Conservation (phyloP, 495 filamentous ascomycete genomes). For the Penicillium fimorum region DNA sequence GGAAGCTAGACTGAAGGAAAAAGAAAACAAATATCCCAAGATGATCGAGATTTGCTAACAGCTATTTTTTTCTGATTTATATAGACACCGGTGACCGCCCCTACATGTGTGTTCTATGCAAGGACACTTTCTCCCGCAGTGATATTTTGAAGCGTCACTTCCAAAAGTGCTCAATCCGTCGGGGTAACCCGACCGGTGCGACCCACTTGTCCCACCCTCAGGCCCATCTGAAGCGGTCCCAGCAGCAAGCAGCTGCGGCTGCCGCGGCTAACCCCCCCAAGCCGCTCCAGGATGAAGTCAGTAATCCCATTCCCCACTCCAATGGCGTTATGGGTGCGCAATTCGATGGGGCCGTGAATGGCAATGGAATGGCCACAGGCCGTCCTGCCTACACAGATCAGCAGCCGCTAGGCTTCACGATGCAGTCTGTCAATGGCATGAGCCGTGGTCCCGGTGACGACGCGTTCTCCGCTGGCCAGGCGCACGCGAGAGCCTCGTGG, state of each 20-base stretch:
- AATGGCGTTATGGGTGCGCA: conserved; percentile 46
- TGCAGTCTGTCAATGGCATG: conserved; percentile 50
- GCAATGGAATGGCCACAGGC: conserved; percentile 40
- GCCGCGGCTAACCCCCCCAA: conserved; percentile 57
- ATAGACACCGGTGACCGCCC: conserved; percentile 93
- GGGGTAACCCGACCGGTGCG: conserved; percentile 89
- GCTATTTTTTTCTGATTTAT: conserved; percentile 15
- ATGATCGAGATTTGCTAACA: conserved; percentile 13
- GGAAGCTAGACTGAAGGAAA: not conserved
- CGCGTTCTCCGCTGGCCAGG: conserved; percentile 39
- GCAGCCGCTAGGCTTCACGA: conserved; percentile 47
- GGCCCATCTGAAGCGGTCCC: conserved; percentile 77
- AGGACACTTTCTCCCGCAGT: conserved; percentile 97
- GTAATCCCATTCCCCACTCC: conserved; percentile 43
- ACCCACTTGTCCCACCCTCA: conserved; percentile 90
- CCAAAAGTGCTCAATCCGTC: conserved; percentile 92
- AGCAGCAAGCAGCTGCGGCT: conserved; percentile 44
- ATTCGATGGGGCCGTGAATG: conserved; percentile 48
- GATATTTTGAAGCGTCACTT: conserved; percentile 99
- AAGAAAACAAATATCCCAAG: not conserved
- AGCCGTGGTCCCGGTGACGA: conserved; percentile 43
- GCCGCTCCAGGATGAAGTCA: conserved; percentile 50
- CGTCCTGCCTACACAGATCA: conserved; percentile 44
- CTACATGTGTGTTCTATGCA: conserved; percentile 94
- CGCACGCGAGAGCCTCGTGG: conserved; percentile 44